Conservation (phyloP, 306 rosid genomes). For the Gastrolobium villosum region DNA sequence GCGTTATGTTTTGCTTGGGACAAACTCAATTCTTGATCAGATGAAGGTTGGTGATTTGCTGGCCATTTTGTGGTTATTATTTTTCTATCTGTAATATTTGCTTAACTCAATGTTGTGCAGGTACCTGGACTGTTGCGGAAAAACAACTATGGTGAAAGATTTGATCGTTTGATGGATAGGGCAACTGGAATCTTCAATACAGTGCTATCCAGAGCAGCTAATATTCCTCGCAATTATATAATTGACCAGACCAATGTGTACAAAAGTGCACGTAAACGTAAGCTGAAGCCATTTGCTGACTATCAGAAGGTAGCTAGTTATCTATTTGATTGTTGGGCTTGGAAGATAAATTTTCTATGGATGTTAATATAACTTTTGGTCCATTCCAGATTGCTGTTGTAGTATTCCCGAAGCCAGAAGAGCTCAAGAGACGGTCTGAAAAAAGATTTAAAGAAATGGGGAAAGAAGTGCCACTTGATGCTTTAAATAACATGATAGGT, state of each 20-base stretch:
- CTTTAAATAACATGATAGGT: constrained; percentile 69
- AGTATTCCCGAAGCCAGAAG: constrained; percentile 66
- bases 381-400: constrained; percentile 64
- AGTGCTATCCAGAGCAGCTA: constrained; percentile 63
- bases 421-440: constrained; percentile 52
- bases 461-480: constrained; percentile 65
- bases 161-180: constrained; percentile 61
- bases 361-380: constrained; percentile 6
- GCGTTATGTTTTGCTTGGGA: constrained; percentile 70
- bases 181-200: constrained; percentile 62
- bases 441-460: constrained; percentile 63
- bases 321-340: constrained; percentile 31
- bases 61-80: not conserved
- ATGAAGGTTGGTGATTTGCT: constrained; percentile 63
- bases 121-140: constrained; percentile 61
- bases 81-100: not conserved
- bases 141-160: constrained; percentile 63
- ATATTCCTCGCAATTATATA: constrained; percentile 66
- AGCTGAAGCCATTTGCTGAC: constrained; percentile 61
- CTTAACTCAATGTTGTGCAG: constrained; percentile 46
- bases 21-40: constrained; percentile 62
- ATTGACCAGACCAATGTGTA: constrained; percentile 72
- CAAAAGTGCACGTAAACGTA: constrained; percentile 66
- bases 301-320: constrained; percentile 57
- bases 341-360: not conserved